Base-by-base conservation (phyloP, 495 filamentous ascomycete species). In the Neurospora sublineolata region DNA sequence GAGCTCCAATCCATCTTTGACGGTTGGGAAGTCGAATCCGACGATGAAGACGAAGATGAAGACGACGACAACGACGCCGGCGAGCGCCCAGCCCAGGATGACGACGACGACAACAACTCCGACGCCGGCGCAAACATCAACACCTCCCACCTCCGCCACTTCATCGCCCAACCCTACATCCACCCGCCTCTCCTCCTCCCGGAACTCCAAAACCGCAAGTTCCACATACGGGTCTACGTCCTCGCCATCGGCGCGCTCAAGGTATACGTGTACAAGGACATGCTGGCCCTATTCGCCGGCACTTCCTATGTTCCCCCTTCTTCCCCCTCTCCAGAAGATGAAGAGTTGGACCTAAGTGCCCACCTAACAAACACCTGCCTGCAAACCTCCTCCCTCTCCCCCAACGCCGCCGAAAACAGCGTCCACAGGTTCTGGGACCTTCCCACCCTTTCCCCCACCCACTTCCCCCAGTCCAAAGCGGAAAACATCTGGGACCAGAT, bases 101-200 rank as follows among this genome's bases (percentile, higher is more conserved):
- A 69, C 7, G 38, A 40, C n/a, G 42, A 20, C 4, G 11, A 20
- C 23, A 40, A 20, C 18, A 3, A 38, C 12, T 69, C 75, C 46
- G 73, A 77, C 1, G 74, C 82, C 30, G 75, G 76, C n/a, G 83
- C 85, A 70, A 85, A 46, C 42, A 90, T 97, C 68, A 88, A 93
- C 67, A 93, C 94, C 11, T 94, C 91, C 10, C 94, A 98, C 72
- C 89, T 99, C 71, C 92, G 95, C 75, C 94, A 98, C 80, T 99
- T 99, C 83, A 87, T 97, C 78, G 93, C 90, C 3, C 95, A 99
- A 80, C 91, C 92, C n/a, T 99, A 99, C 80, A 94, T 97, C 78
- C 87, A 96, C 79, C 92, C 90, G 4, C 94, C 94, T 2, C 88
- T 99, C 4, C 85, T 97, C 3, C 84, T 97, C 3, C 83, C 87